Percentiles rank a stretch among this genome's conserved stretches.
Evolutionary conservation across 805 yeast genomes (phyloP).

Genomic region (Ogataea wickerhamii): DNA sequence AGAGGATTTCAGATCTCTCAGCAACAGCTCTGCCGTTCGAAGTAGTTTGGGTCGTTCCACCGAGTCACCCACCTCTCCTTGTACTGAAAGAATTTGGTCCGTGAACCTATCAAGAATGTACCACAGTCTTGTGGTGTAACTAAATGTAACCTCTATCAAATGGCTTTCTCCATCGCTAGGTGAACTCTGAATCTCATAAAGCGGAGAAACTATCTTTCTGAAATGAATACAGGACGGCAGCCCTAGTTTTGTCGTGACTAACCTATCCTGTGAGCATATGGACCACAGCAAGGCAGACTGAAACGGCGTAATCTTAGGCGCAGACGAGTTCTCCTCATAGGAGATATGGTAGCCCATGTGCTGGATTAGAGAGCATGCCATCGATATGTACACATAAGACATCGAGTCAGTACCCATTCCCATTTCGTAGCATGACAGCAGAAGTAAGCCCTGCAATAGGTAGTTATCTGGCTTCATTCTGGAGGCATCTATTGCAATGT

Average conservation of each 20-base stretch:
- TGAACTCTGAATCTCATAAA: constrained; percentile 21
- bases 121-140: constrained; percentile 28
- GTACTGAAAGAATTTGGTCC: constrained; percentile 33
- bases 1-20: constrained; percentile 23
- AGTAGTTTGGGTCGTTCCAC: constrained; percentile 25
- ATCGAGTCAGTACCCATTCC: constrained; percentile 31
- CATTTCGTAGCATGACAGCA: constrained; percentile 31
- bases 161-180: constrained; percentile 11
- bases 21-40: constrained; percentile 23
- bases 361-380: constrained; percentile 27
- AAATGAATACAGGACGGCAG: constrained; percentile 34
- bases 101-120: constrained; percentile 32
- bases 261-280: constrained; percentile 31
- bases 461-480: constrained; percentile 21
- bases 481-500: constrained; percentile 21
- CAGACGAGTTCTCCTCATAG: constrained; percentile 19
- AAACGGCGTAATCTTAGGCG: constrained; percentile 25
- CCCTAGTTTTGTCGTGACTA: constrained; percentile 23
- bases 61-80: constrained; percentile 34
- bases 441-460: constrained; percentile 23
- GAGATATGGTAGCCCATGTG: constrained; percentile 34
- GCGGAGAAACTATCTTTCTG: constrained; percentile 32
- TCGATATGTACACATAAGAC: constrained; percentile 29
- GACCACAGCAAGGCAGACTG: constrained; percentile 31
- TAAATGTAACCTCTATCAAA: constrained; percentile 25